Conservation (phyloP, 2,329 filamentous ascomycete species). For the Ophiostoma ulmi region DNA sequence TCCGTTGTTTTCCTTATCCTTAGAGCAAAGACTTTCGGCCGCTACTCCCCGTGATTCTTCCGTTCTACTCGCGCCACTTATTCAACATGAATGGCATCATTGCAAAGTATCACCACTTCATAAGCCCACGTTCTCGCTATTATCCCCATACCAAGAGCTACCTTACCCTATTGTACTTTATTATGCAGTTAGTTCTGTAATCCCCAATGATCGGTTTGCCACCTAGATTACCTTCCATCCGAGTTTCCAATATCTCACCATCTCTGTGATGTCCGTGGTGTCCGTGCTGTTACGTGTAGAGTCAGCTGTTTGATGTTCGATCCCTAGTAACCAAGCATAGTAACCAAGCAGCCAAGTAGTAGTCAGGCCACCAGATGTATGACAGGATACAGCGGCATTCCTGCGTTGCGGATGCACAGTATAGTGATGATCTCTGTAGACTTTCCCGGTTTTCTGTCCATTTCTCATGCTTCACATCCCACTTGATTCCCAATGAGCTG, state of each 20-base stretch:
- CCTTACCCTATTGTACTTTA: not conserved
- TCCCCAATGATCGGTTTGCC: not conserved
- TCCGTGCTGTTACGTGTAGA: not conserved
- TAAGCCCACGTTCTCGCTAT: constrained; percentile 2
- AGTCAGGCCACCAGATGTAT: not conserved
- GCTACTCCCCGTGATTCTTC: not conserved
- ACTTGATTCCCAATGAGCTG: not conserved
- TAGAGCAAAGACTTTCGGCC: not conserved
- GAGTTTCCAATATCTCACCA: not conserved
- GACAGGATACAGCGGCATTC: not conserved
- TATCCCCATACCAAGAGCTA: not conserved
- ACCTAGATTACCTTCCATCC: not conserved
- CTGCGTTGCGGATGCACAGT: not conserved
- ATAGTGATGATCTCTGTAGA: not conserved
- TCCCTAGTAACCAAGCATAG: not conserved
- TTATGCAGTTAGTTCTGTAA: not conserved
- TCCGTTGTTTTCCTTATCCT: not conserved
- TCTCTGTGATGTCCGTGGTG: not conserved
- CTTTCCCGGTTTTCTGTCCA: constrained; percentile 10
- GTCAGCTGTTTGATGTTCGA: not conserved
- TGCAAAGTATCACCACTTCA: not conserved
- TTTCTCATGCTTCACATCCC: constrained; percentile 5
- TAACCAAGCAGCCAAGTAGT: not conserved
- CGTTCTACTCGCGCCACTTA: not conserved
- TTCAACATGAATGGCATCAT: constrained; percentile 1